Evolutionary conservation across 495 filamentous ascomycete genomes (phyloP), one percentile per base, ranked within the genome.

Genomic region (Penicillium arizonense): DNA sequence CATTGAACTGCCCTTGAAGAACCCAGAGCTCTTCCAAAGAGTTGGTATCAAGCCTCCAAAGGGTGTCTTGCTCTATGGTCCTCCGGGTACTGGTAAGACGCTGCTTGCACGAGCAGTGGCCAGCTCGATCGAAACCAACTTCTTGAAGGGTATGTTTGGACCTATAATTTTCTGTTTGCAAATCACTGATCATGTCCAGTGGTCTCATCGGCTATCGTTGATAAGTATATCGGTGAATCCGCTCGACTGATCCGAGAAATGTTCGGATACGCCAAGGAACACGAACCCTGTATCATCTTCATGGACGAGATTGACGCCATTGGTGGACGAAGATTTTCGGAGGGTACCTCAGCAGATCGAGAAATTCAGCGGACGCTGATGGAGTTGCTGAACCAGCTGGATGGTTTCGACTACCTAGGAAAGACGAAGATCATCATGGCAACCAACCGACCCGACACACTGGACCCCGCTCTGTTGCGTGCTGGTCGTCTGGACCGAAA

Each of bases 381-480:
- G 95, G 95, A 99, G 67, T 81, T 99, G 26, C 87, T 99, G 53
- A 99, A 99, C 70, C 95, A 99, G 70, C 84, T 99, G 40, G 95
- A 99, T 70, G 95, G 95, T 50, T 99, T 99, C 77, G 95, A 99
- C 69, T 99, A 99, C 71, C 80, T 99, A 5, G 95, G 95, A 50
- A 96, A 97, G 81, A 99, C 95, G 20, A 99, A 99, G 78, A 99
- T 99, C 73, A 99, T 97, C 76, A 99, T 99, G 95, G 95, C 95
- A 24, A 99, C 95, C 32, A 99, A 99, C 78, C 82, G 95, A 69
- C 95, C 95, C 12, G 95, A 99, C 70, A 99, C 95, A 2, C 83
- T 99, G 16, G 95, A 99, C 67, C 95, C 95, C 9, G 95, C 95
- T 9, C 77, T 99, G 51, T 77, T 99, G 46, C 85, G 95, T 72